Evolutionary conservation across 805 yeast genomes (phyloP).

Genomic region (Cyberlindnera euphorbiae): DNA sequence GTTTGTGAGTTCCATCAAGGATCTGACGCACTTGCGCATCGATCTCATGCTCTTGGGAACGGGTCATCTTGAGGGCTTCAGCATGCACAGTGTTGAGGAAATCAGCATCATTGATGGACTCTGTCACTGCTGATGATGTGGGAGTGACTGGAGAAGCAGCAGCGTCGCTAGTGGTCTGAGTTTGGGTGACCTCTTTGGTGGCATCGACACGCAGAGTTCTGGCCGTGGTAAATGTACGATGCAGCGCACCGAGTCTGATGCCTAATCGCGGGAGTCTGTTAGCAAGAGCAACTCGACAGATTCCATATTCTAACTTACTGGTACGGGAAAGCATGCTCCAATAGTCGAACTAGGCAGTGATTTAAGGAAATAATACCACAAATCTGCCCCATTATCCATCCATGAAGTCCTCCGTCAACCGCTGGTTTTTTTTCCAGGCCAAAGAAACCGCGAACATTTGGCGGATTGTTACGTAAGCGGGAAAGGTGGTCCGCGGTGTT

Average conservation of each 20-base stretch:
- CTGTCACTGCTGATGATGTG: not conserved
- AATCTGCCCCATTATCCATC: too few species aligned
- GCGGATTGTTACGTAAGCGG: too few species aligned
- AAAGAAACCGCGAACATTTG: too few species aligned
- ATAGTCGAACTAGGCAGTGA: too few species aligned
- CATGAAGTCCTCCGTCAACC: too few species aligned
- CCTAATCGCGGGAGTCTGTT: not conserved
- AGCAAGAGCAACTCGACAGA: too few species aligned
- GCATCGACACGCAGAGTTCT: conserved; percentile 5
- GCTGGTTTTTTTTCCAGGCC: too few species aligned
- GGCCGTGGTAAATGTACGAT: conserved; percentile 6
- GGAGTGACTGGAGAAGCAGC: not conserved
- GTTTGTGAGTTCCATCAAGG: conserved; percentile 17
- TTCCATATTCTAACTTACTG: too few species aligned
- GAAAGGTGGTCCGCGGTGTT: too few species aligned
- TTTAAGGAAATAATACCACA: too few species aligned
- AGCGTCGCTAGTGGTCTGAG: not conserved
- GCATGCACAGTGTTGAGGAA: conserved; percentile 16
- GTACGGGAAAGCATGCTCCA: conserved; percentile 1
- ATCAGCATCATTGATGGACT: conserved; percentile 12
- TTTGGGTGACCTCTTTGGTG: not conserved
- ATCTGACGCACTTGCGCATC: conserved; percentile 21
- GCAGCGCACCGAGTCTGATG: conserved; percentile 2
- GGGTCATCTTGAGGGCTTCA: conserved; percentile 16
- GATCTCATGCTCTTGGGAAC: conserved; percentile 13